These are phyloP conservation scores for Aquilaria agallochum DNA, from an alignment of 441 rosid genomes.

Conservation along the genomic window DNA sequence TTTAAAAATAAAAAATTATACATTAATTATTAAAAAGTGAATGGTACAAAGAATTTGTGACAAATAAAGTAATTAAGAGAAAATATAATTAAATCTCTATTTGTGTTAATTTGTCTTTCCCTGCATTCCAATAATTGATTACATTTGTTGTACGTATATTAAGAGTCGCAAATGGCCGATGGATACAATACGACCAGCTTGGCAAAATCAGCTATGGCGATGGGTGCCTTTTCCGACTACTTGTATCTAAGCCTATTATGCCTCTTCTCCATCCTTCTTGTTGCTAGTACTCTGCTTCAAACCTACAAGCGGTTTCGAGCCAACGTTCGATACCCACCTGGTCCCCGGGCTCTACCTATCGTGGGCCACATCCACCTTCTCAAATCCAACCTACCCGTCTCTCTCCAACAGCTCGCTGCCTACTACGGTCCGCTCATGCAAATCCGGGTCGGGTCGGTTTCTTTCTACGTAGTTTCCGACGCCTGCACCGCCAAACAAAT, in stretches of 20 bases:
- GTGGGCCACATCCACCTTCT: conserved; percentile 61
- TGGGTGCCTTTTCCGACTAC: background rate
- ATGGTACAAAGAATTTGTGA: no score
- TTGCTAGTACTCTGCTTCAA: conserved; percentile 14
- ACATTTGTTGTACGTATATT: no score
- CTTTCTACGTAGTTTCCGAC: conserved; percentile 39
- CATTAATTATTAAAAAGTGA: no score
- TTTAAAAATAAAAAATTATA: no score
- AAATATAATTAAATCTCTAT: no score
- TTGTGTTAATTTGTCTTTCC: no score
- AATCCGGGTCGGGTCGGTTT: conserved; percentile 37
- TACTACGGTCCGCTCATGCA: conserved; percentile 51
- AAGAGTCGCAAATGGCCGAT: no score
- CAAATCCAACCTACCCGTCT: conserved; percentile 37
- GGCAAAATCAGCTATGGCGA: no score
- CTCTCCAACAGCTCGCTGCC: conserved; percentile 40
- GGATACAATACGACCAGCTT: no score
- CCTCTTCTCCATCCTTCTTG: conserved; percentile 8
- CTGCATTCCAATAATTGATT: no score
- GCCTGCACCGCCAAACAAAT: conserved; percentile 40
- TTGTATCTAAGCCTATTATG: conserved; percentile 6
- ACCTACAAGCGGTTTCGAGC: background rate
- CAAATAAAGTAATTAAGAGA: no score
- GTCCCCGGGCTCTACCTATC: conserved; percentile 51
- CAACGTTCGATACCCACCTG: conserved; percentile 34